Conservation (phyloP, 371 early-diverging fungal species). For the Lichtheimia ornata region DNA sequence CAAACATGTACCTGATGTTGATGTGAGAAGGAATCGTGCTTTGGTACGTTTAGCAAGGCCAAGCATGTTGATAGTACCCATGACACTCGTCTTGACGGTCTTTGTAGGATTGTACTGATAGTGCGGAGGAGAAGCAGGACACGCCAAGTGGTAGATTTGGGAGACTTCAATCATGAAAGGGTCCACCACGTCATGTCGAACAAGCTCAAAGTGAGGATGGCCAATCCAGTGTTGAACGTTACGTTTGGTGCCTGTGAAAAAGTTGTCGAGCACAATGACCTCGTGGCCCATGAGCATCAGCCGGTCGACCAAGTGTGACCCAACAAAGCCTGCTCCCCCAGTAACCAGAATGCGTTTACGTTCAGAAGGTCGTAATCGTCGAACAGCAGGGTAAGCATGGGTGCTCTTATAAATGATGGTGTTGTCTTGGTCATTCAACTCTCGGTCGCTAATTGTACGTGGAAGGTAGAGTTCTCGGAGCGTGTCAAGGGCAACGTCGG, state of each 20-base stretch:
- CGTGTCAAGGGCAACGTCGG: constrained; percentile 37
- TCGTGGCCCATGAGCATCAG: constrained; percentile 88
- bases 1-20: constrained; percentile 71
- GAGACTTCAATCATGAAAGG: constrained; percentile 86
- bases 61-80: constrained; percentile 91
- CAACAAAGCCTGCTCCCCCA: constrained; percentile 92
- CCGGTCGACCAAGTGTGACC: constrained; percentile 83
- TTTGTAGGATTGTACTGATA: constrained; percentile 90
- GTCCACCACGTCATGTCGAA: constrained; percentile 84
- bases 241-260: constrained; percentile 76
- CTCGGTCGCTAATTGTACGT: constrained; percentile 27
- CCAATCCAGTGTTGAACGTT: constrained; percentile 86
- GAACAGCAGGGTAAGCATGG: constrained; percentile 56
- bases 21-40: constrained; percentile 79
- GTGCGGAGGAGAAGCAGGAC: constrained; percentile 90
- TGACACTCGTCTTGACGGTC: constrained; percentile 84
- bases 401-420: constrained; percentile 52
- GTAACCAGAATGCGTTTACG: constrained; percentile 84
- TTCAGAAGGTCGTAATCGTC: constrained; percentile 51
- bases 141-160: constrained; percentile 85
- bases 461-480: constrained; percentile 53
- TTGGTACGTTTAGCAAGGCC: constrained; percentile 85
- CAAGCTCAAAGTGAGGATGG: constrained; percentile 86
- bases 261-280: constrained; percentile 86
- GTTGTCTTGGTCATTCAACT: constrained; percentile 30